Conservation (phyloP, 2,329 filamentous ascomycete species). For the Dothidotthia symphoricarpi region DNA sequence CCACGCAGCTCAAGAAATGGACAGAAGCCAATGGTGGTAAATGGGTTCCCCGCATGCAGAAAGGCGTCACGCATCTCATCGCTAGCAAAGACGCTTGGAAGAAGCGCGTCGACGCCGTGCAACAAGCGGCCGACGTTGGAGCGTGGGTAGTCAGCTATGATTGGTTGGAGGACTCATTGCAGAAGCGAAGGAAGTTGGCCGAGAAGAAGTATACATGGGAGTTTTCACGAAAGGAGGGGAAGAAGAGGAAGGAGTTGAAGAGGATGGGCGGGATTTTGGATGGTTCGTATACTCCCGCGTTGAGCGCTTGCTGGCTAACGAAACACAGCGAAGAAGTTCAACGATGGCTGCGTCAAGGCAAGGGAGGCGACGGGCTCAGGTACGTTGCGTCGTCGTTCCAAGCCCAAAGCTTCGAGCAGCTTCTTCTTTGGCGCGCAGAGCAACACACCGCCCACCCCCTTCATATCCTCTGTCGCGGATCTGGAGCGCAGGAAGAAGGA, state of each 20-base stretch:
- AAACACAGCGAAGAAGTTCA: slow-evolving; percentile 27
- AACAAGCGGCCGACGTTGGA: slow-evolving; percentile 17
- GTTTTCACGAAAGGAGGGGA: slow-evolving; percentile 26
- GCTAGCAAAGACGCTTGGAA: slow-evolving; percentile 63
- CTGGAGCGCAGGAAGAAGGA: slow-evolving; percentile 23
- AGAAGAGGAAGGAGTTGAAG: slow-evolving; percentile 33
- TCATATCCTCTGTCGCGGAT: slow-evolving; percentile 21
- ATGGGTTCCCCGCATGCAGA: slow-evolving; percentile 54
- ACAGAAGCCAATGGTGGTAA: slow-evolving; percentile 60
- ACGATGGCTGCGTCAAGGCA: slow-evolving; percentile 32
- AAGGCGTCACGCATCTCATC: slow-evolving; percentile 70
- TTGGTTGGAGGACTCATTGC: slow-evolving; percentile 53
- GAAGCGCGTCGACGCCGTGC: slow-evolving; percentile 40
- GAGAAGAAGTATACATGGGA: slow-evolving; percentile 40
- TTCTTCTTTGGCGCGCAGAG: slow-evolving; percentile 23
- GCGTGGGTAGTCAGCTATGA: slow-evolving; percentile 43
- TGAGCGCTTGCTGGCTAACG: neutral
- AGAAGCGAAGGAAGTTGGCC: slow-evolving; percentile 27
- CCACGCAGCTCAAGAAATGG: slow-evolving; percentile 64
- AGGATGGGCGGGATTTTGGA: slow-evolving; percentile 25
- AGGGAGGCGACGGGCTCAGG: slow-evolving; percentile 36
- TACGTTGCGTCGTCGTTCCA: slow-evolving; percentile 31
- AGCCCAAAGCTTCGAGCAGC: slow-evolving; percentile 15
- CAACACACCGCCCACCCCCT: slow-evolving; percentile 3
- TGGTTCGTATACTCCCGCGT: slow-evolving; percentile 13